Percentiles rank a stretch among this genome's conserved stretches.
These are phyloP conservation scores for Neurospora sp. DNA, from an alignment of 495 filamentous ascomycete species.

Conservation along the genomic window DNA sequence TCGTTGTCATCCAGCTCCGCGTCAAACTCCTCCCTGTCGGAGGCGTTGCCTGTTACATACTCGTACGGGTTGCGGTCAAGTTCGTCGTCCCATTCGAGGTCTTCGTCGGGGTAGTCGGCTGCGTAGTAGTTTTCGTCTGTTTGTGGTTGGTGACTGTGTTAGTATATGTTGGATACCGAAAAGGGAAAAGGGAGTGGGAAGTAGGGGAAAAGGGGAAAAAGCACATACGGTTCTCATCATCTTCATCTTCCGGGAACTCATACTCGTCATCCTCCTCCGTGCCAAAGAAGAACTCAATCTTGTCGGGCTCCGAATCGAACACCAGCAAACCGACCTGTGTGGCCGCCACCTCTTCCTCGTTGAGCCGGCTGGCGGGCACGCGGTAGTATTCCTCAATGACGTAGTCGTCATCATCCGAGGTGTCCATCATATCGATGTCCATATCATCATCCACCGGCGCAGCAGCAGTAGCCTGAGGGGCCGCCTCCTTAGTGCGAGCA, in stretches of 20 bases:
- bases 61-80: constrained; percentile 34
- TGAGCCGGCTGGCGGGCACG: constrained; percentile 36
- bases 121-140: constrained; percentile 42
- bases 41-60: constrained; percentile 34
- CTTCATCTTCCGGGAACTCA: constrained; percentile 41
- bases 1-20: constrained; percentile 10
- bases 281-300: constrained; percentile 39
- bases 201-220: neutral
- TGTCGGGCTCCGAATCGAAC: constrained; percentile 42
- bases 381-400: constrained; percentile 45
- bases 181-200: neutral
- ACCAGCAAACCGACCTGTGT: constrained; percentile 40
- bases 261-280: constrained; percentile 34
- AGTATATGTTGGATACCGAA: neutral
- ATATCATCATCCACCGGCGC: constrained; percentile 16
- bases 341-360: constrained; percentile 22
- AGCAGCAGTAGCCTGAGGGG: constrained; percentile 13
- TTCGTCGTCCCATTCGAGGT: constrained; percentile 45
- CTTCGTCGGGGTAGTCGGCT: constrained; percentile 47
- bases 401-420: constrained; percentile 40
- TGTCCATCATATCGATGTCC: constrained; percentile 19
- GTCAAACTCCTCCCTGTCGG: constrained; percentile 37
- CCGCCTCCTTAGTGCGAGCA: neutral
- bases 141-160: neutral
- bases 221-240: constrained; percentile 37